Conservation (phyloP, 164 flowering plant genomes). For the Tetracentron sinense region DNA sequence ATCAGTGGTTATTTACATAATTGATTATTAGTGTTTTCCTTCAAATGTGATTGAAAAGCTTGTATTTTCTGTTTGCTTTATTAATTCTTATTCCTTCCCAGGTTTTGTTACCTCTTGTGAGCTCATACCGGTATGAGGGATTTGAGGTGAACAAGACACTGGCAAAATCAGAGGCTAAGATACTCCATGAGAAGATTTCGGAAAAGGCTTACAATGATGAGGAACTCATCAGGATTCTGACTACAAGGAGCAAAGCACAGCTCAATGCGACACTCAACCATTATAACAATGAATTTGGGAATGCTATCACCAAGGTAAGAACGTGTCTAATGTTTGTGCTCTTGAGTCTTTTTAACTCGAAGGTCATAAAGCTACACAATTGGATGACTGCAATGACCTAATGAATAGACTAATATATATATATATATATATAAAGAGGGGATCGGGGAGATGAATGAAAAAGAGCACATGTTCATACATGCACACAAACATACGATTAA, state of each 20-base stretch:
- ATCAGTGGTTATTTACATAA: too few relatives aligned
- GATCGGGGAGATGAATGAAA: too few relatives aligned
- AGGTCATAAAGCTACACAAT: too few relatives aligned
- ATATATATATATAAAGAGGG: too few relatives aligned
- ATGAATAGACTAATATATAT: too few relatives aligned
- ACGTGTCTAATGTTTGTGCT: background rate
- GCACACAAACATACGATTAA: too few relatives aligned
- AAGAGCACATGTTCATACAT: too few relatives aligned
- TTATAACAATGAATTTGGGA: conserved; percentile 57
- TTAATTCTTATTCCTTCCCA: conserved; percentile 20
- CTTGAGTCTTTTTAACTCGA: too few relatives aligned
- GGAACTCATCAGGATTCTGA: conserved; percentile 67
- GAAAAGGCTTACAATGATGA: conserved; percentile 46
- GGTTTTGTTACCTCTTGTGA: conserved; percentile 66
- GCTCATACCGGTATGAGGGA: conserved; percentile 63
- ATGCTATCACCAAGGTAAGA: conserved; percentile 57
- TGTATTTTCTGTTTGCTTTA: background rate
- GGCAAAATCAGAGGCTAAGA: conserved; percentile 71
- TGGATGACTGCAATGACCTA: too few relatives aligned
- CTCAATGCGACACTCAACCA: conserved; percentile 71
- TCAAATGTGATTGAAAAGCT: too few relatives aligned
- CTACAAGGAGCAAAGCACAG: conserved; percentile 89
- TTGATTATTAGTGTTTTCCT: too few relatives aligned
- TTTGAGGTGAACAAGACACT: conserved; percentile 52
- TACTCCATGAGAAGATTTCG: conserved; percentile 52